Conservation (phyloP, 495 filamentous ascomycete genomes). For the Niebla homalea region DNA sequence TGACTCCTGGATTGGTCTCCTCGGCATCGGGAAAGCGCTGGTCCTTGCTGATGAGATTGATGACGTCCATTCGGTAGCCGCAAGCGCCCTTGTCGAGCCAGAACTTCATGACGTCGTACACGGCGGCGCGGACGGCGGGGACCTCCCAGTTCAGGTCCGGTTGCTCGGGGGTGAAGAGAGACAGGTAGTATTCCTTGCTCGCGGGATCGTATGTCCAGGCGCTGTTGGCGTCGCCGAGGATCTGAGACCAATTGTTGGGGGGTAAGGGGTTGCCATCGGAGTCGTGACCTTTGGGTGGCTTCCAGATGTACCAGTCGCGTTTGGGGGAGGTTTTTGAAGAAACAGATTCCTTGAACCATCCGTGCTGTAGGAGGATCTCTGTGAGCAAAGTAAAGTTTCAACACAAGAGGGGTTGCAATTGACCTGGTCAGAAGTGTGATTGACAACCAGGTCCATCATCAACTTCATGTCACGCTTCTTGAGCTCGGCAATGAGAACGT, state of each 20-base stretch:
- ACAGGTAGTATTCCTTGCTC: conserved; percentile 51
- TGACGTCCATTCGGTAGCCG: conserved; percentile 51
- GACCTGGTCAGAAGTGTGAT: conserved; percentile 41
- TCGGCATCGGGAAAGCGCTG: conserved; percentile 27
- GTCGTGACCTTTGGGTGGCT: conserved; percentile 31
- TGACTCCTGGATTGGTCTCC: conserved; percentile 18
- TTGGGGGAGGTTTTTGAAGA: conserved; percentile 35
- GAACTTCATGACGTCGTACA: conserved; percentile 49
- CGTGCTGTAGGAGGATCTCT: conserved; percentile 24
- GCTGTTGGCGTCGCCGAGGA: conserved; percentile 37
- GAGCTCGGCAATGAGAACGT: conserved; percentile 34
- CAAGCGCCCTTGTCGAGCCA: conserved; percentile 51
- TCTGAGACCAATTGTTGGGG: conserved; percentile 45
- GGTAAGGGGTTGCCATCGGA: conserved; percentile 36
- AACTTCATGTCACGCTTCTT: conserved; percentile 39
- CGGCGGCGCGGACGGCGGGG: conserved; percentile 38
- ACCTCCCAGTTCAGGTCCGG: conserved; percentile 65
- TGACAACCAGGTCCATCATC: conserved; percentile 45
- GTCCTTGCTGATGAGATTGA: conserved; percentile 50
- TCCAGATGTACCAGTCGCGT: conserved; percentile 51
- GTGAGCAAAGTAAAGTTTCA: background rate
- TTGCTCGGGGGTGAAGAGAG: conserved; percentile 46
- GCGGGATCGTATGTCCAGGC: conserved; percentile 49
- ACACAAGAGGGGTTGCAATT: background rate
- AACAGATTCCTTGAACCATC: conserved; percentile 42